phyloP scores from a whole-genome alignment of 2,329 filamentous ascomycete genomes.

The Cephalotrichum gorgonifer region DNA sequence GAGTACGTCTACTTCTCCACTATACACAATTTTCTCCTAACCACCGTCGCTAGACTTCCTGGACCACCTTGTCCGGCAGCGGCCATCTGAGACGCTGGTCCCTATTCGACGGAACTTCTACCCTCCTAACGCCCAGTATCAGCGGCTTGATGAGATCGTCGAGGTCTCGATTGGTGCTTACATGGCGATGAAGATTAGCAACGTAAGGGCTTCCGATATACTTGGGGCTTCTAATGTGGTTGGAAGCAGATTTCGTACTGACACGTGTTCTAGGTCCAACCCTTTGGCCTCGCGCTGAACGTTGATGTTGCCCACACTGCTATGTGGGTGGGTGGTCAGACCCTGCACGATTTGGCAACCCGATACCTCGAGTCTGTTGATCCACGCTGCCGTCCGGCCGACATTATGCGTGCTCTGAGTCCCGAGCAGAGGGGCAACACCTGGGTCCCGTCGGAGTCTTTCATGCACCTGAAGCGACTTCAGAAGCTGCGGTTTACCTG shows the following conservation, averaged over 20 bases:
- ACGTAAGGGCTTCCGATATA: conserved; percentile 26
- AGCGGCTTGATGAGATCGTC: conserved; percentile 45
- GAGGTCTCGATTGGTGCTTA: conserved; percentile 86
- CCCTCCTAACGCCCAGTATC: conserved; percentile 34
- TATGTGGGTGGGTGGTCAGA: conserved; percentile 56
- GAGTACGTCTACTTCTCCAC: conserved; percentile 23
- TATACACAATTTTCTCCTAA: not conserved
- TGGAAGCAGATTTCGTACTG: no score
- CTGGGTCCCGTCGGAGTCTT: conserved; percentile 35
- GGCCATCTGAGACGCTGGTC: conserved; percentile 56
- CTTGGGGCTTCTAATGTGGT: no score
- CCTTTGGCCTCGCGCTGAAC: conserved; percentile 64
- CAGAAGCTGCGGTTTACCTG: conserved; percentile 46
- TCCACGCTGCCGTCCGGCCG: not conserved
- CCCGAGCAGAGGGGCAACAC: not conserved
- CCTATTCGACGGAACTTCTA: conserved; percentile 81
- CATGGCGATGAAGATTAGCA: conserved; percentile 67
- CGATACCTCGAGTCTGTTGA: not conserved
- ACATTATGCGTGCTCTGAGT: not conserved
- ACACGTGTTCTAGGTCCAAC: not conserved
- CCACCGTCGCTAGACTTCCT: conserved; percentile 47
- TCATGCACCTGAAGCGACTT: conserved; percentile 43
- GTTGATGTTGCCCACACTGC: conserved; percentile 86
- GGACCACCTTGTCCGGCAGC: conserved; percentile 78
- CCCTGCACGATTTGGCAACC: conserved; percentile 23